Base-by-base conservation (phyloP, 305 asterid species). In the Rubia peregrina region DNA sequence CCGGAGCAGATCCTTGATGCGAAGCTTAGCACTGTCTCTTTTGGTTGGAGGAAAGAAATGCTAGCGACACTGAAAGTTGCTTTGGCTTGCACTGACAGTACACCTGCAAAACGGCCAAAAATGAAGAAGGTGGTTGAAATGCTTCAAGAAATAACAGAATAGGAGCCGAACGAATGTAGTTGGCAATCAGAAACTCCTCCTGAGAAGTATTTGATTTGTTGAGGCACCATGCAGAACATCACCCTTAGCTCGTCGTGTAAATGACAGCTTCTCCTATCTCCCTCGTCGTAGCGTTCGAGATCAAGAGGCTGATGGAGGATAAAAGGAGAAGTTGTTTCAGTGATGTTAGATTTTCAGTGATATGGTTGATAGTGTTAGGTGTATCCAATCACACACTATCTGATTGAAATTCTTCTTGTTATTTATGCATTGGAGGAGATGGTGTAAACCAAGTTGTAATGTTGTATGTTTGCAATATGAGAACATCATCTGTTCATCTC, bases 1-100 rank as follows among this genome's bases (percentile, higher is more conserved):
- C 99, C 99, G 0, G 99, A 95, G 85, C 98, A 91, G 88, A 95
- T 95, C 69, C 98, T 95, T 21, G 99, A 95, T 72, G 80, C 96
- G 21, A 83, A 76, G 86, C 89, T 91, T 8, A 95, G 99, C 83
- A 95, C 98, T 0, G 81, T 91, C 14, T 91, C 98, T 0, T 95
- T 91, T 69, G 61, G 82, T 70, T 94, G 98, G 91, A 88, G 98
- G 71, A 94, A 74, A 65, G 81, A 78, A 74, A 78, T 78, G 81
- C 81, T 78, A 21, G 73, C 78, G 26, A 69, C 81, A 16, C 56
- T 94, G 26, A 94, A 87, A 77, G 84, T 94, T 24, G 98, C 97
- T 12, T 74, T 94, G 72, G 80, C 88, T 36, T 94, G 97, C 83
- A 89, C 97, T 0, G 98, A 94, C 74, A 68, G 71, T 78, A 88